Percentiles rank a stretch among this genome's conserved stretches.
Evolutionary conservation across 257 asterid species (phyloP).

Genomic region (Petunia secreta): DNA sequence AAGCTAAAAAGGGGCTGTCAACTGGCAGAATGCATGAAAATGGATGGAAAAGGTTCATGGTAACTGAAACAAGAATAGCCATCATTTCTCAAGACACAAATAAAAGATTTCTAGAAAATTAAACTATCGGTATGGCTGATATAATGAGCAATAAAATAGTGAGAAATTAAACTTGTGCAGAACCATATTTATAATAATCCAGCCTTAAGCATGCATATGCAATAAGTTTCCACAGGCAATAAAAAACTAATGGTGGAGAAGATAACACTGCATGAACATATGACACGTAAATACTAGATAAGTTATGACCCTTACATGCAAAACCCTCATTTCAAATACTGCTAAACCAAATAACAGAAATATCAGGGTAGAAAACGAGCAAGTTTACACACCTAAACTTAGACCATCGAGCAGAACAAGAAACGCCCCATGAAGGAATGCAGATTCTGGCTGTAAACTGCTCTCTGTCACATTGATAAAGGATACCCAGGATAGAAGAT

Average conservation of each 20-base stretch:
- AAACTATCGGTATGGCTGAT: constrained; percentile 1
- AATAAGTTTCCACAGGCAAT: constrained; percentile 16
- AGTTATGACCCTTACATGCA: neutral
- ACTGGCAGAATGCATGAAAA: constrained; percentile 12
- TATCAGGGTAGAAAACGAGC: neutral
- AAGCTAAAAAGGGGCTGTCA: neutral
- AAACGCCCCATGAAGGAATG: constrained; percentile 83
- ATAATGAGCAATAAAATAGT: neutral
- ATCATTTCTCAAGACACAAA: constrained; percentile 2
- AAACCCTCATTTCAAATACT: constrained; percentile 4
- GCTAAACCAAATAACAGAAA: constrained; percentile 14
- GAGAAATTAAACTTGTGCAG: constrained; percentile 6
- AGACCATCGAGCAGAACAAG: constrained; percentile 86
- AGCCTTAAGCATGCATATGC: constrained; percentile 12
- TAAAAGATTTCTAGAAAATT: neutral
- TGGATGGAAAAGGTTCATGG: neutral
- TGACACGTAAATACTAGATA: neutral
- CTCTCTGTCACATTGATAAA: constrained; percentile 63
- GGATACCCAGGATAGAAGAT: constrained; percentile 90
- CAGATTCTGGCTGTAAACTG: constrained; percentile 65
- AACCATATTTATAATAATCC: constrained; percentile 7
- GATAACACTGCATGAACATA: constrained; percentile 2
- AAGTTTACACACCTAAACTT: constrained; percentile 60
- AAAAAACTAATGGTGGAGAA: constrained; percentile 12
- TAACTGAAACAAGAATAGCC: constrained; percentile 10